Evolutionary conservation across 306 rosid genomes (phyloP).

Genomic region (Sicyos baderoa): DNA sequence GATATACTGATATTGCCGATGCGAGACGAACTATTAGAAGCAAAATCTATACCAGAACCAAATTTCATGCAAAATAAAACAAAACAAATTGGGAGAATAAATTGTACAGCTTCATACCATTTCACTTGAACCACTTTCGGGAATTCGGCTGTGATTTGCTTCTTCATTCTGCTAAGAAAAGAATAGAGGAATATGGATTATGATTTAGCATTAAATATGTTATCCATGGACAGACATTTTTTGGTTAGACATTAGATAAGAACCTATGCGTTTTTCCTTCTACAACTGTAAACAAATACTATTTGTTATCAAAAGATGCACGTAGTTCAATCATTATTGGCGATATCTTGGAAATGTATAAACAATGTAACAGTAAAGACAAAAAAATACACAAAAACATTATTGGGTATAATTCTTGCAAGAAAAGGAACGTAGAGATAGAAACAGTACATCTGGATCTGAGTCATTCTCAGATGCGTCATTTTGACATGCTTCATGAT

Average conservation of each 20-base stretch:
- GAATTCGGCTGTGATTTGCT: not conserved
- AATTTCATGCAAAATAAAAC: not conserved
- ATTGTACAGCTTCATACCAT: not conserved
- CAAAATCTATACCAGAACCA: not conserved
- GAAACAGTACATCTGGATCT: constrained; percentile 9
- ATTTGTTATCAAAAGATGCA: not conserved
- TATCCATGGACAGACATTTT: not conserved
- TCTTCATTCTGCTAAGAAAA: constrained; percentile 5
- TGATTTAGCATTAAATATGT: not conserved
- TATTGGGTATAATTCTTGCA: not conserved
- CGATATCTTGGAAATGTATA: not conserved
- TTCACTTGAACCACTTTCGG: not conserved
- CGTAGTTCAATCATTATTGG: not conserved
- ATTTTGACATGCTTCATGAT: not conserved
- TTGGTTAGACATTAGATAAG: not conserved
- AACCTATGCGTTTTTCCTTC: not conserved
- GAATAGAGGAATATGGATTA: not conserved
- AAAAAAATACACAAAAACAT: not conserved
- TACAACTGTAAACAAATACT: not conserved
- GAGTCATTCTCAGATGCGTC: not conserved
- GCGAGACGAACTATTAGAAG: not conserved
- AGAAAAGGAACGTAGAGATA: not conserved
- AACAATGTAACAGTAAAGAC: not conserved
- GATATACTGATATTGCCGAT: not conserved
- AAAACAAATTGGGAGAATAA: not conserved